A percentile compares a stretch with the other conserved stretches of the same genome.
These are phyloP conservation scores for Theileria sp. DNA, from an alignment of 169 alveolate genomes.

Conservation along the genomic window DNA sequence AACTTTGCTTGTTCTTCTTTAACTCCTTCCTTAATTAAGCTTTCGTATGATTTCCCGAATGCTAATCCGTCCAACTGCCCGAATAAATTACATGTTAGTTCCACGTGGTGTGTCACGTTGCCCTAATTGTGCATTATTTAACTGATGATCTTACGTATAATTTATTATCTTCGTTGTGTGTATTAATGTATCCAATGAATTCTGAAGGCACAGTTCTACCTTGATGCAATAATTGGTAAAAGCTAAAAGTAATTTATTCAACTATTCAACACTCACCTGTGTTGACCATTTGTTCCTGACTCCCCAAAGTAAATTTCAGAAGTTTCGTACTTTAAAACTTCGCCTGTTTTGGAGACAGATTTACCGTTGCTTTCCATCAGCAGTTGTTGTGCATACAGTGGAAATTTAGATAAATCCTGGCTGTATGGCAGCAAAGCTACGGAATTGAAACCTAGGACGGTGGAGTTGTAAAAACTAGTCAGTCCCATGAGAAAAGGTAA, in stretches of 20 bases:
- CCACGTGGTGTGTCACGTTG: conserved; percentile 88
- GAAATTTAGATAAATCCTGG: conserved; percentile 89
- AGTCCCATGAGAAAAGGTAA: conserved; percentile 94
- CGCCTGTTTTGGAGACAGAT: conserved; percentile 84
- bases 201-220: conserved; percentile 95
- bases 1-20: conserved; percentile 84
- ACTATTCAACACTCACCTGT: conserved; percentile 34
- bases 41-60: conserved; percentile 88
- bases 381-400: conserved; percentile 96
- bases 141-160: conserved; percentile 8
- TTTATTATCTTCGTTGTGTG: conserved; percentile 84
- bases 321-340: conserved; percentile 73
- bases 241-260: conserved; percentile 66
- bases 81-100: conserved; percentile 96
- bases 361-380: conserved; percentile 98
- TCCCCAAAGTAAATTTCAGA: conserved; percentile 99
- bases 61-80: conserved; percentile 99
- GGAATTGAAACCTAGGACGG: conserved; percentile 82
- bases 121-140: neutral
- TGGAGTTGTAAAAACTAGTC: conserved; percentile 91
- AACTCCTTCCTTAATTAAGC: conserved; percentile 76
- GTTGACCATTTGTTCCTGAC: conserved; percentile 99
- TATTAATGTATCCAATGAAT: conserved; percentile 93
- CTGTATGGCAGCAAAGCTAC: conserved; percentile 98
- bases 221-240: conserved; percentile 96